Conservation (phyloP, 148 eudicot species). For the Fagopyrum homotropicum region DNA sequence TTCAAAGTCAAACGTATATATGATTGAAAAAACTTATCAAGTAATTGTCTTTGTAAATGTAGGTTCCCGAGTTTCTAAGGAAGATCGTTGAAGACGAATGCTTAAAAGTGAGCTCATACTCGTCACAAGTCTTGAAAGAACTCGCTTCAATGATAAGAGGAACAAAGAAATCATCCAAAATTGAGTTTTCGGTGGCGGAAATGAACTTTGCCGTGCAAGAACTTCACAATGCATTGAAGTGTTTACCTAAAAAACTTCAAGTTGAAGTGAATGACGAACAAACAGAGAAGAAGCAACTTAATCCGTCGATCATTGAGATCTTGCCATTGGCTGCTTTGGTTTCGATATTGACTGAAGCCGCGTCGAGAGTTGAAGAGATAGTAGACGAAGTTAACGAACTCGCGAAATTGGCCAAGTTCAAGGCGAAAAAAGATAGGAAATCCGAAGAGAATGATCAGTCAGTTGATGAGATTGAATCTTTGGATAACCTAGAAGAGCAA, state of each 20-base stretch:
- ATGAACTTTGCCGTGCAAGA: slow-evolving; percentile 60
- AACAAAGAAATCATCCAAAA: slow-evolving; percentile 45
- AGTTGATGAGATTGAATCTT: background rate
- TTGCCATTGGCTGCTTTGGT: slow-evolving; percentile 63
- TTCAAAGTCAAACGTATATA: no score
- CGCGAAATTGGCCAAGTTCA: slow-evolving; percentile 51
- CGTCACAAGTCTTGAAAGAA: slow-evolving; percentile 59
- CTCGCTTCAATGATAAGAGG: slow-evolving; percentile 37
- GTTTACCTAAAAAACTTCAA: slow-evolving; percentile 29
- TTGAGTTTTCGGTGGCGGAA: slow-evolving; percentile 36
- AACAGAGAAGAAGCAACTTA: background rate
- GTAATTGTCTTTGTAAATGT: slow-evolving; percentile 6
- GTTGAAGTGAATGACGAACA: slow-evolving; percentile 13
- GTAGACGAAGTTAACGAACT: slow-evolving; percentile 47
- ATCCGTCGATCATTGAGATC: slow-evolving; percentile 40
- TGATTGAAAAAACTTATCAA: background rate
- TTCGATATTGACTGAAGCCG: slow-evolving; percentile 59
- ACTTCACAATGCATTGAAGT: slow-evolving; percentile 50
- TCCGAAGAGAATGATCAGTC: background rate
- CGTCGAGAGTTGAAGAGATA: slow-evolving; percentile 51
- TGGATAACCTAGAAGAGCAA: slow-evolving; percentile 6
- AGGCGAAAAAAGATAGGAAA: slow-evolving; percentile 27
- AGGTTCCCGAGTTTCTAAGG: slow-evolving; percentile 61
- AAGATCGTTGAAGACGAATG: slow-evolving; percentile 39
- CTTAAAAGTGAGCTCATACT: slow-evolving; percentile 37